Conservation (phyloP, 192 early-diverging fungal species). For the Chytriomyces sp. region DNA sequence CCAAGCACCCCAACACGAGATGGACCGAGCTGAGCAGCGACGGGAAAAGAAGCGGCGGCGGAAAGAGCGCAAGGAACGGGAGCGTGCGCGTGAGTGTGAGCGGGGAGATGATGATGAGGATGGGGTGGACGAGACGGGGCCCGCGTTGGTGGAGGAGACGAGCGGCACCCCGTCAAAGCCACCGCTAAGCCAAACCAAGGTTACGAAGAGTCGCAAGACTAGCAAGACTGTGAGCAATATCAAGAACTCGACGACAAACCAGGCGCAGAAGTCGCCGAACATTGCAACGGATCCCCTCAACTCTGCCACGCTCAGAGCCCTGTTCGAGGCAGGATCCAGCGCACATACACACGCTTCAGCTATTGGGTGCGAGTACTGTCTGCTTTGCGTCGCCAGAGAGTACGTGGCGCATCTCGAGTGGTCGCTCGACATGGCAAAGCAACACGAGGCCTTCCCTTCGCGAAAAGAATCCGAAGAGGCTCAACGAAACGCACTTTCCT, state of each 20-base stretch:
- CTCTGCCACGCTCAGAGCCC: too few relatives aligned
- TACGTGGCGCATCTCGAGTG: not conserved
- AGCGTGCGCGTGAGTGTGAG: too few relatives aligned
- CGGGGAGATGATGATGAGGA: not conserved
- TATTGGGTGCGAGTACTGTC: too few relatives aligned
- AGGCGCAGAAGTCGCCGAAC: not conserved
- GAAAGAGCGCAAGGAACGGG: not conserved
- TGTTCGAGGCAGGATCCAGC: too few relatives aligned
- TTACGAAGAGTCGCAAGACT: too few relatives aligned
- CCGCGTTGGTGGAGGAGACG: not conserved
- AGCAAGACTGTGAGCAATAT: not conserved
- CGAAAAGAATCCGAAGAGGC: not conserved
- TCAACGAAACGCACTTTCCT: not conserved
- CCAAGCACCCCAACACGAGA: too few relatives aligned
- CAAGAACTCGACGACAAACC: not conserved
- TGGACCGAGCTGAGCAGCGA: not conserved
- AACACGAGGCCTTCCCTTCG: not conserved
- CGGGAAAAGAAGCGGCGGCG: not conserved
- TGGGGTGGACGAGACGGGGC: not conserved
- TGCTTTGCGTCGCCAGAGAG: not conserved
- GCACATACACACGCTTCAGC: too few relatives aligned
- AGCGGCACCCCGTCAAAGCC: not conserved
- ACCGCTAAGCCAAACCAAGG: not conserved
- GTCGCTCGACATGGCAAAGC: too few relatives aligned
- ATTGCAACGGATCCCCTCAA: not conserved